These are phyloP conservation scores for Apiotrichum sp. DNA, from an alignment of 1,284 basidiomycete genomes.

Conservation along the genomic window DNA sequence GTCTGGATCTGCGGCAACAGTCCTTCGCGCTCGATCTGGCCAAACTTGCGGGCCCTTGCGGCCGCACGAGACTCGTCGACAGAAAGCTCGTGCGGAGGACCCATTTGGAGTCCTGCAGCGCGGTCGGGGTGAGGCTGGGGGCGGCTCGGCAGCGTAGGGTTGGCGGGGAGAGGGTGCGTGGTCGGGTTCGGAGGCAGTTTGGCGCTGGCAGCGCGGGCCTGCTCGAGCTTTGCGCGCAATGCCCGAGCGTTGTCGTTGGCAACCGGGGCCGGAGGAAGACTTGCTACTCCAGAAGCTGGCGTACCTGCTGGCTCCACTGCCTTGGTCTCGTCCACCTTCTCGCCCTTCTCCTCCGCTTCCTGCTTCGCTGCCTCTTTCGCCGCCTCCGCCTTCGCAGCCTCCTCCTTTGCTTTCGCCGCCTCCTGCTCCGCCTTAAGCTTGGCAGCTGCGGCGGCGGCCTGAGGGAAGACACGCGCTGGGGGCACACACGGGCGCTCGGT, in stretches of 20 bases:
- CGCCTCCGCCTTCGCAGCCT: neutral
- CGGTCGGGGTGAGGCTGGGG: neutral
- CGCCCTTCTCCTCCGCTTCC: too few relatives aligned
- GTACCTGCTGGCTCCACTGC: slow-evolving; percentile 8
- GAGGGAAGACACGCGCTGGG: slow-evolving; percentile 10
- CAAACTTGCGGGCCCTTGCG: slow-evolving; percentile 34
- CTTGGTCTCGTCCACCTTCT: too few relatives aligned
- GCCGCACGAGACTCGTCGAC: slow-evolving; percentile 34
- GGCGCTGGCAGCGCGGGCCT: slow-evolving; percentile 8
- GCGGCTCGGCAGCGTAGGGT: neutral
- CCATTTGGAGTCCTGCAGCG: slow-evolving; percentile 20
- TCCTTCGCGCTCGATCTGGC: slow-evolving; percentile 13
- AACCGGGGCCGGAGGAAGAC: neutral
- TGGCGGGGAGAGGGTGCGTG: slow-evolving; percentile 1
- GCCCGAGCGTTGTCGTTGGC: slow-evolving; percentile 18
- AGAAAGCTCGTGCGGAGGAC: slow-evolving; percentile 24
- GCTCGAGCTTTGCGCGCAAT: slow-evolving; percentile 28
- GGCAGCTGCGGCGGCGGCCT: slow-evolving; percentile 7
- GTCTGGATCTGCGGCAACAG: too few relatives aligned
- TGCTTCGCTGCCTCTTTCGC: neutral
- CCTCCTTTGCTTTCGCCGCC: slow-evolving; percentile 1
- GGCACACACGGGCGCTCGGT: slow-evolving; percentile 26
- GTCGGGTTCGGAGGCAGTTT: neutral
- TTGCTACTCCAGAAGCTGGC: slow-evolving; percentile 13
- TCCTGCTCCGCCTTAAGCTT: neutral